Percentiles rank a stretch among this genome's conserved stretches.
Conservation (phyloP, 2,329 filamentous ascomycete species). For the Ceratocystis cubensis region DNA sequence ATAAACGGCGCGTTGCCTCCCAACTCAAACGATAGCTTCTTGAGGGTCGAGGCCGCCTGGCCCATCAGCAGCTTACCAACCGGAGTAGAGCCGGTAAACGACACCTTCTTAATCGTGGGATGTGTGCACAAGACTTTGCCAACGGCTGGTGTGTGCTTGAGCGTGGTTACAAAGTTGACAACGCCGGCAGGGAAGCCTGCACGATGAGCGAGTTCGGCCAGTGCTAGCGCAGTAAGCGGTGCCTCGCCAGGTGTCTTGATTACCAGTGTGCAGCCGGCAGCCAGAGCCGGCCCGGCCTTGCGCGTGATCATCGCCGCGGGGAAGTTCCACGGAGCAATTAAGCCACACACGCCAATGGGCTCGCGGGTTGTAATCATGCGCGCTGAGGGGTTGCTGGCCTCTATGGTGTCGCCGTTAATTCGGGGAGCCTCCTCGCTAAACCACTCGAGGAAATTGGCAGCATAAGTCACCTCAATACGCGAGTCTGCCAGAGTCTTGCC, state of each 20-base stretch:
- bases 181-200: conserved; percentile 81
- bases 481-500: conserved; percentile 55
- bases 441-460: conserved; percentile 51
- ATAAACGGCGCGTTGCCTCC: conserved; percentile 67
- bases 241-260: conserved; percentile 82
- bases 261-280: conserved; percentile 65
- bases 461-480: conserved; percentile 44
- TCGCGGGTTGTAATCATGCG: conserved; percentile 31
- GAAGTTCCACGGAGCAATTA: conserved; percentile 43
- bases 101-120: conserved; percentile 50
- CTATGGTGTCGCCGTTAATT: conserved; percentile 35
- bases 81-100: conserved; percentile 52
- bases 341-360: conserved; percentile 29
- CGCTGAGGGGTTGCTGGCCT: conserved; percentile 46
- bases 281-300: conserved; percentile 42
- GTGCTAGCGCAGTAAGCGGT: conserved; percentile 71
- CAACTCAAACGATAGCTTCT: conserved; percentile 63
- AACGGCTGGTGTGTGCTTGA: conserved; percentile 64
- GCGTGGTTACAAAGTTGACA: conserved; percentile 69
- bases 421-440: conserved; percentile 52
- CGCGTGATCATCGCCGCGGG: conserved; percentile 41
- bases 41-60: conserved; percentile 54
- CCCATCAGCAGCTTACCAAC: conserved; percentile 48
- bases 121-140: conserved; percentile 43
- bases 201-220: conserved; percentile 69